These are phyloP conservation scores for Vigna angularis DNA, from an alignment of 306 rosid genomes.

Conservation along the genomic window DNA sequence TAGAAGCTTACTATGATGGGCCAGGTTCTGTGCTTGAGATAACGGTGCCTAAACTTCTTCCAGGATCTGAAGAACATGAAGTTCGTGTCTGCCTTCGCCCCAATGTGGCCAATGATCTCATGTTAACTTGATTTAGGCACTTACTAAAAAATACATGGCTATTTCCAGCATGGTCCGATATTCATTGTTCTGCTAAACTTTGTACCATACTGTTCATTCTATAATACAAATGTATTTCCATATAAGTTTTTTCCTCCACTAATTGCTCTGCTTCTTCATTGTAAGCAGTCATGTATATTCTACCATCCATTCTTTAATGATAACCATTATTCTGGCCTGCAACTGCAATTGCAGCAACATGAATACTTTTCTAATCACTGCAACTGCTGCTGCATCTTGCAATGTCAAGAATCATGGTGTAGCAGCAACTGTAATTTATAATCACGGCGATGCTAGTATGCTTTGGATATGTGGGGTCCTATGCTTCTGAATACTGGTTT, in stretches of 20 bases:
- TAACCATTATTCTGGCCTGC: neutral
- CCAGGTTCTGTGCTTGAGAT: conserved; percentile 70
- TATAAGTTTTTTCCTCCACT: conserved; percentile 7
- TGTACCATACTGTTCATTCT: conserved; percentile 38
- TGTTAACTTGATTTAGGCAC: conserved; percentile 56
- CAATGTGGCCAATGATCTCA: conserved; percentile 61
- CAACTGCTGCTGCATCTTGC: too few relatives aligned
- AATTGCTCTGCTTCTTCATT: conserved; percentile 26
- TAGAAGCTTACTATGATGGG: conserved; percentile 70
- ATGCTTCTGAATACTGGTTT: neutral
- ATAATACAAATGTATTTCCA: conserved; percentile 29
- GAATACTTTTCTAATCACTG: too few relatives aligned
- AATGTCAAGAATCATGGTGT: too few relatives aligned
- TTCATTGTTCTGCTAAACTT: conserved; percentile 43
- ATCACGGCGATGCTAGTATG: neutral
- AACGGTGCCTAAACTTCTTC: conserved; percentile 61
- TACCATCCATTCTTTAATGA: neutral
- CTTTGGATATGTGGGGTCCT: neutral
- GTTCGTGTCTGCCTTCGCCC: conserved; percentile 69
- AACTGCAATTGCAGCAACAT: too few relatives aligned
- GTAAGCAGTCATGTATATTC: conserved; percentile 19
- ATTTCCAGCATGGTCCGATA: conserved; percentile 40
- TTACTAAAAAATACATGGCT: conserved; percentile 8
- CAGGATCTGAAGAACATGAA: conserved; percentile 70
- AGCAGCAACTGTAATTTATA: too few relatives aligned